Evolutionary conservation across 805 yeast species (phyloP).

Genomic region (Suhomyces xylopsoci): DNA sequence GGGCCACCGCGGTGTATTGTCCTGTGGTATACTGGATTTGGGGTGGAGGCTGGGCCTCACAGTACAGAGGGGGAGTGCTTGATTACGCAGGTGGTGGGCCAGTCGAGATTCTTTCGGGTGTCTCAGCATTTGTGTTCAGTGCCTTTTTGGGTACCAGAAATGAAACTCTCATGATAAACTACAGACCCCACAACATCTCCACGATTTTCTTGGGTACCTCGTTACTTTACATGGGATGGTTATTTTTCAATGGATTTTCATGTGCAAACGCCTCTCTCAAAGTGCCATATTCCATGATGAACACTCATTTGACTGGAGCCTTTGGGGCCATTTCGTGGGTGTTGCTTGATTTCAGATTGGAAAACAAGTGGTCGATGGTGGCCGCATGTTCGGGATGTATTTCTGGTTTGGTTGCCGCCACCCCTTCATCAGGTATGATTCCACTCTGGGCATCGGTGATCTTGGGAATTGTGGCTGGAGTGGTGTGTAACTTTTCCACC

Average conservation of each 20-base stretch:
- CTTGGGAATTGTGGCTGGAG: constrained; percentile 76
- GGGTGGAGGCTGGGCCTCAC: constrained; percentile 92
- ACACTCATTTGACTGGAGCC: constrained; percentile 85
- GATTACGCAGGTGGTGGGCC: constrained; percentile 99
- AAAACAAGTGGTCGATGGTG: constrained; percentile 89
- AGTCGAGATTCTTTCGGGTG: constrained; percentile 89
- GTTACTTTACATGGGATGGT: constrained; percentile 92
- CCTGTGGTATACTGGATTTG: constrained; percentile 97
- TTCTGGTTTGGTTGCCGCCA: constrained; percentile 95
- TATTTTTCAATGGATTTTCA: constrained; percentile 91
- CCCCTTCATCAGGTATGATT: constrained; percentile 89
- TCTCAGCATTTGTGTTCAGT: constrained; percentile 85
- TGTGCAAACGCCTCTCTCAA: constrained; percentile 78
- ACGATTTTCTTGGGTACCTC: constrained; percentile 86
- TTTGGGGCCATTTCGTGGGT: constrained; percentile 94
- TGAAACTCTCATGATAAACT: constrained; percentile 75
- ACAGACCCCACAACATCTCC: constrained; percentile 92
- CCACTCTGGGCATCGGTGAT: constrained; percentile 89
- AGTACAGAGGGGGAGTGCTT: constrained; percentile 76
- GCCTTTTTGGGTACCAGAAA: constrained; percentile 75
- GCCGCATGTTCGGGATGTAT: constrained; percentile 94
- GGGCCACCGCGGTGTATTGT: constrained; percentile 91
- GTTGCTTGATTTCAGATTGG: constrained; percentile 80
- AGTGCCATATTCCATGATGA: constrained; percentile 87
- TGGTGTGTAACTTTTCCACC: constrained; percentile 86